Evolutionary conservation across 495 filamentous ascomycete genomes (phyloP).

Genomic region (Aspergillus bridgeri): DNA sequence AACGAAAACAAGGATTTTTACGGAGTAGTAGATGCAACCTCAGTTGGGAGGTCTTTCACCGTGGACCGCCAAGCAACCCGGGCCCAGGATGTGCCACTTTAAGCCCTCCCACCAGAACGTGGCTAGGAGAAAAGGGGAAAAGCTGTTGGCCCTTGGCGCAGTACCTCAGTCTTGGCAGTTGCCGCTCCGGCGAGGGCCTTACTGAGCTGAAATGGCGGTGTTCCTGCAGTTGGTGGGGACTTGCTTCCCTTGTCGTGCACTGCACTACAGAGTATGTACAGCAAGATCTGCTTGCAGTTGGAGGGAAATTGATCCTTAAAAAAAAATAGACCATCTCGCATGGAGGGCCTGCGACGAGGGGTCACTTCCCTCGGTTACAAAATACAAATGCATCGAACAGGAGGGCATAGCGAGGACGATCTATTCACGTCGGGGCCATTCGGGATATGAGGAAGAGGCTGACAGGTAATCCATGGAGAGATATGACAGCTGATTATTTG

Average conservation of each 20-base stretch:
- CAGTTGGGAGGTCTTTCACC: background rate
- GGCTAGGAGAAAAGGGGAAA: conserved; percentile 19
- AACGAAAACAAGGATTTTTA: background rate
- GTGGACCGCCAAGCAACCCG: background rate
- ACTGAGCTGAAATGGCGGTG: conserved; percentile 21
- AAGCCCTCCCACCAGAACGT: conserved; percentile 22
- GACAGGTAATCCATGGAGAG: background rate
- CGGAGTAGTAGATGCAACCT: background rate
- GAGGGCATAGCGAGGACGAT: background rate
- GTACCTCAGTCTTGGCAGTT: conserved; percentile 19
- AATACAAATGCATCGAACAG: no score
- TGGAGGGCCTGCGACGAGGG: background rate
- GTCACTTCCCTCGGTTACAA: background rate
- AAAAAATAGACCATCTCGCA: background rate
- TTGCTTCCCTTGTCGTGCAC: background rate
- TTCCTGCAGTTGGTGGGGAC: conserved; percentile 23
- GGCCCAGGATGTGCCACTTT: conserved; percentile 10
- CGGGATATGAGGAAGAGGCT: background rate
- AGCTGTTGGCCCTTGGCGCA: conserved; percentile 21
- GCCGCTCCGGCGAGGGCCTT: conserved; percentile 11
- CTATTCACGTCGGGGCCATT: background rate
- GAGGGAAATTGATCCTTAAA: background rate
- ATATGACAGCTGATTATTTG: background rate
- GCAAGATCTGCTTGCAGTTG: conserved; percentile 4
- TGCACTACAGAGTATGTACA: no score